phyloP scores from a whole-genome alignment of 352 stramenopile species.

The Phytopythium mirpurense region DNA sequence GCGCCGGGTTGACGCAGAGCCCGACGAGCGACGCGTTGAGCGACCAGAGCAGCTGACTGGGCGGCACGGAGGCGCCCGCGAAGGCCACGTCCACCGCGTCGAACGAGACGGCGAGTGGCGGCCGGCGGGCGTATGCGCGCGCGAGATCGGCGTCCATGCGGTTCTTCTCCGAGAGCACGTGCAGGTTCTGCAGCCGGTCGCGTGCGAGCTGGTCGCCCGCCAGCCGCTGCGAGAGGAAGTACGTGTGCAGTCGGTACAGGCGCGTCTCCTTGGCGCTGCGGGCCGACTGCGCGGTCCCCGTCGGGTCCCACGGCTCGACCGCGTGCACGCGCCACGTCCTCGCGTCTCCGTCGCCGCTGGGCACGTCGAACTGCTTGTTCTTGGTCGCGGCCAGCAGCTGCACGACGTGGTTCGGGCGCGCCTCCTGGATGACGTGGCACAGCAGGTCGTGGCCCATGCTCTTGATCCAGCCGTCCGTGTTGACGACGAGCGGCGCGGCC shows the following conservation, averaged over 20 bases:
- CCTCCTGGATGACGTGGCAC: conserved; percentile 82
- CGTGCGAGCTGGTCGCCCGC: conserved; percentile 19
- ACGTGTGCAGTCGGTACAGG: conserved; percentile 72
- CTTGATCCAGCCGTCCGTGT: conserved; percentile 97
- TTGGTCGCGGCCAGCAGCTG: conserved; percentile 90
- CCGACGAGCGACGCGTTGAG: conserved; percentile 72
- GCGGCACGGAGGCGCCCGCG: conserved; percentile 46
- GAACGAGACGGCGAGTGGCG: conserved; percentile 50
- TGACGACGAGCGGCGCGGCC: conserved; percentile 90
- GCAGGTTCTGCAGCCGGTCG: conserved; percentile 52
- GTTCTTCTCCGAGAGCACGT: conserved; percentile 67
- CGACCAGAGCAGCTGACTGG: conserved; percentile 68
- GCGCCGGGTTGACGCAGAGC: conserved; percentile 52
- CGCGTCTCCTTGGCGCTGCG: conserved; percentile 82
- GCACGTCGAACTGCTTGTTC: conserved; percentile 83
- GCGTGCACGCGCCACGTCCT: conserved; percentile 49
- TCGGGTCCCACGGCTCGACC: conserved; percentile 65
- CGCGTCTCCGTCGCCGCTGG: conserved; percentile 13
- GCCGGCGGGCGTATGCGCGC: conserved; percentile 37
- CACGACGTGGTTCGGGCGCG: conserved; percentile 89
- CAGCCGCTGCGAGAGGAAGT: conserved; percentile 54
- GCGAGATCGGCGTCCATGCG: conserved; percentile 49
- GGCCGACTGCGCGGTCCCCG: conserved; percentile 48
- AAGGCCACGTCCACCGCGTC: conserved; percentile 60
- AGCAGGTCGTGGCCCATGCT: conserved; percentile 95